phyloP scores from a whole-genome alignment of 306 rosid species.

The Quercus glauca region DNA sequence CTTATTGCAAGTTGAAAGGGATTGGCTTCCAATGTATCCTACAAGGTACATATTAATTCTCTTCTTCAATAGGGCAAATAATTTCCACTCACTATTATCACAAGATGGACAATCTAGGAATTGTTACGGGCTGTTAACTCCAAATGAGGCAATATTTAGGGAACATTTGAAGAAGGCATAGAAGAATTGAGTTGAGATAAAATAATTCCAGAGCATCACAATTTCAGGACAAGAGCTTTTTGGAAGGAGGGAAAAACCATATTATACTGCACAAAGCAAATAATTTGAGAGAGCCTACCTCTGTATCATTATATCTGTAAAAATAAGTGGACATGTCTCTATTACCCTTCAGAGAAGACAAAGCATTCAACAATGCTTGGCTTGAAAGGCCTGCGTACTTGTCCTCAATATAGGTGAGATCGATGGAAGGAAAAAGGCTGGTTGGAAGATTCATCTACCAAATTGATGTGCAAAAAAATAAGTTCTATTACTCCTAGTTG shows the following conservation, averaged over 20 bases:
- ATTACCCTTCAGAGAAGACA: slow-evolving; percentile 58
- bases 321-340: slow-evolving; percentile 7
- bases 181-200: not conserved
- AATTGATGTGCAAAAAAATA: not conserved
- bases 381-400: slow-evolving; percentile 62
- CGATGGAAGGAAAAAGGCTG: slow-evolving; percentile 67
- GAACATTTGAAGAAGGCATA: not conserved
- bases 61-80: not conserved
- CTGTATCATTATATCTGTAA: slow-evolving; percentile 32
- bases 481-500: slow-evolving; percentile 5
- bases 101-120: not conserved
- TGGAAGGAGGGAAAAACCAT: not conserved
- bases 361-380: slow-evolving; percentile 50
- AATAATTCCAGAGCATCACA: not conserved
- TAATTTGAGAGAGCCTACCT: slow-evolving; percentile 33
- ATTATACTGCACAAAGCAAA: not conserved
- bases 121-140: not conserved
- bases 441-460: slow-evolving; percentile 73
- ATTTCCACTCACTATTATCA: not conserved
- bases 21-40: not conserved
- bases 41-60: not conserved
- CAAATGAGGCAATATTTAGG: not conserved
- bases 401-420: slow-evolving; percentile 61
- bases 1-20: not conserved
- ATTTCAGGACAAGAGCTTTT: not conserved